These are phyloP conservation scores for Penicillium verrucosum DNA, from an alignment of 2,329 filamentous ascomycete genomes.

Conservation along the genomic window DNA sequence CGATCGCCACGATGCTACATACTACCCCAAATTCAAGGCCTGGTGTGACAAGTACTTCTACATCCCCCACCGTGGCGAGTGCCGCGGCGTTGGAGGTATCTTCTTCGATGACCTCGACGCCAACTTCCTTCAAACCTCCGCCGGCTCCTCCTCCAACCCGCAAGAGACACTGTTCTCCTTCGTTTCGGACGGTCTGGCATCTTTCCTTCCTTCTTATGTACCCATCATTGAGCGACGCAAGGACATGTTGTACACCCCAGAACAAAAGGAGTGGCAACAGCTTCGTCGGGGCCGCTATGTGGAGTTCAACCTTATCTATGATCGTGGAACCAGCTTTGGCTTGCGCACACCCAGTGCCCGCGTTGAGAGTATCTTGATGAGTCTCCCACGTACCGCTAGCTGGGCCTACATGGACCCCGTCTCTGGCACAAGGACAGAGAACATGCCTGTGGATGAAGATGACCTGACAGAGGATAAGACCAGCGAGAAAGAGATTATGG, in stretches of 20 bases:
- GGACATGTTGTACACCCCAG: constrained; percentile 81
- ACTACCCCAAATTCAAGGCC: constrained; percentile 92
- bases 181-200: constrained; percentile 75
- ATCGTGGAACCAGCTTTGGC: constrained; percentile 90
- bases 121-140: constrained; percentile 38
- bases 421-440: constrained; percentile 44
- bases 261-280: constrained; percentile 96
- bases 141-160: constrained; percentile 65
- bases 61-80: constrained; percentile 85
- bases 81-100: constrained; percentile 87
- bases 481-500: constrained; percentile 72
- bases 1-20: constrained; percentile 86
- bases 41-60: constrained; percentile 99
- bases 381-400: constrained; percentile 82
- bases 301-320: constrained; percentile 97
- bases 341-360: constrained; percentile 87
- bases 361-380: constrained; percentile 97
- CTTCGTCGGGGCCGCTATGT: constrained; percentile 91
- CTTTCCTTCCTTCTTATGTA: constrained; percentile 86
- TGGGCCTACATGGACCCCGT: constrained; percentile 90
- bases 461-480: constrained; percentile 33
- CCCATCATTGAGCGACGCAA: constrained; percentile 86
- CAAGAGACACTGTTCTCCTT: constrained; percentile 89
- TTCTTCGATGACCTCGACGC: constrained; percentile 97
- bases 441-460: constrained; percentile 48